These are phyloP conservation scores for Cyclotella kingstonii DNA, from an alignment of 108 stramenopile species.

Conservation along the genomic window DNA sequence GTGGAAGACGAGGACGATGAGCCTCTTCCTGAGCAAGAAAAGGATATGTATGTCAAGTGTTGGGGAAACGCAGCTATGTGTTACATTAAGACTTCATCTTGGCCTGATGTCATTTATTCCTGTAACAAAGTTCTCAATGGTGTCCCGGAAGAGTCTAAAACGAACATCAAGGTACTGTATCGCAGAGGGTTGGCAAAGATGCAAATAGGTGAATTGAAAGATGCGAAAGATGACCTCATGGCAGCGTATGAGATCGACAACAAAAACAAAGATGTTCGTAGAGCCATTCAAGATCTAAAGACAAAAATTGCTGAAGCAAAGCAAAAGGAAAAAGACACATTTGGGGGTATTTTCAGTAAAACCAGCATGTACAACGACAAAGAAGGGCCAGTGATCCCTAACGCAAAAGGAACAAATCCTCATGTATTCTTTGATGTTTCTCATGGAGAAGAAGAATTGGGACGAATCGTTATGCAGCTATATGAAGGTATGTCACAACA, in stretches of 20 bases:
- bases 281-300: slow-evolving; percentile 78
- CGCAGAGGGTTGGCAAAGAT: slow-evolving; percentile 76
- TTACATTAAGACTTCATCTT: slow-evolving; percentile 76
- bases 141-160: slow-evolving; percentile 53
- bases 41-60: slow-evolving; percentile 68
- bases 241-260: slow-evolving; percentile 83
- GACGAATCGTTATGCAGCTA: slow-evolving; percentile 84
- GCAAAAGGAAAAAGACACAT: slow-evolving; percentile 88
- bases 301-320: slow-evolving; percentile 60
- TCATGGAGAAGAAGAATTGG: slow-evolving; percentile 81
- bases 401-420: slow-evolving; percentile 81
- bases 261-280: slow-evolving; percentile 89
- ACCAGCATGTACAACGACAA: slow-evolving; percentile 92
- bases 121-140: slow-evolving; percentile 79
- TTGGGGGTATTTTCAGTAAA: slow-evolving; percentile 90
- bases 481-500: slow-evolving; percentile 44
- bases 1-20: slow-evolving; percentile 79
- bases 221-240: slow-evolving; percentile 92
- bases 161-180: slow-evolving; percentile 91
- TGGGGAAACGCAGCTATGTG: slow-evolving; percentile 94
- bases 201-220: slow-evolving; percentile 84
- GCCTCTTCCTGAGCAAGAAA: slow-evolving; percentile 70
- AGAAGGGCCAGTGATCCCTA: slow-evolving; percentile 68
- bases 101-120: slow-evolving; percentile 73
- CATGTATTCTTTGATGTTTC: slow-evolving; percentile 92